These are phyloP conservation scores for Fusarium piperis DNA, from an alignment of 2,329 filamentous ascomycete species.

Conservation along the genomic window DNA sequence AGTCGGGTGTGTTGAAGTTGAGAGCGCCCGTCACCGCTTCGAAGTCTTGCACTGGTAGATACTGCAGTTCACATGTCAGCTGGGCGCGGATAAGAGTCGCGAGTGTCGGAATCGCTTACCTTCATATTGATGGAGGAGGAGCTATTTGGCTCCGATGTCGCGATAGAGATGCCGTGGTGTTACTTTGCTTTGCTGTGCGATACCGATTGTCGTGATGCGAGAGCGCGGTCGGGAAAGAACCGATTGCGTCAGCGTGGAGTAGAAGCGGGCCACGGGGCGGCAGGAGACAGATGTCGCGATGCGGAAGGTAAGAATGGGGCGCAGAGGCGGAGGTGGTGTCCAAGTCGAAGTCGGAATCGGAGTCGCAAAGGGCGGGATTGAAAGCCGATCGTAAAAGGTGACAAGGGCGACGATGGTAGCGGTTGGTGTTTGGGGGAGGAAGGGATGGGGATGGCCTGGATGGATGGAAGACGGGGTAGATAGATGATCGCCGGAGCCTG, in stretches of 20 bases:
- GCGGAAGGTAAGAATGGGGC: conserved; percentile 15
- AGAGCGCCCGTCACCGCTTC: conserved; percentile 91
- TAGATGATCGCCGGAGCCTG: conserved; percentile 35
- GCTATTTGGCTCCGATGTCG: not conserved
- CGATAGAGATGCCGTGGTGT: conserved; percentile 3
- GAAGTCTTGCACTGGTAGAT: conserved; percentile 89
- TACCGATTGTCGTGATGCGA: conserved; percentile 20
- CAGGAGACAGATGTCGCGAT: conserved; percentile 34
- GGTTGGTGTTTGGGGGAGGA: conserved; percentile 20
- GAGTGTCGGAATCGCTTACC: conserved; percentile 39
- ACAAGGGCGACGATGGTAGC: conserved; percentile 11
- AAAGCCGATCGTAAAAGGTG: conserved; percentile 18
- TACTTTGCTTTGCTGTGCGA: conserved; percentile 8
- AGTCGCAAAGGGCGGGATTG: not conserved
- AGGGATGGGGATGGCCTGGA: conserved; percentile 6
- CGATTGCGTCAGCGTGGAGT: conserved; percentile 47
- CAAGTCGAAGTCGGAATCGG: not conserved
- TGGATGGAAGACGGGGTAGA: conserved; percentile 28
- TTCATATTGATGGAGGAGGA: conserved; percentile 48
- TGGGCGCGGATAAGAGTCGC: not conserved
- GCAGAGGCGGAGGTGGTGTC: not conserved
- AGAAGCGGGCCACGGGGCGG: conserved; percentile 32
- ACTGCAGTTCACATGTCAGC: conserved; percentile 63
- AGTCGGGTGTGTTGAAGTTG: conserved; percentile 95
- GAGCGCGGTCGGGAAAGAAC: conserved; percentile 21